phyloP scores from a whole-genome alignment of 192 early-diverging fungal species.

The Coemansia erecta region DNA sequence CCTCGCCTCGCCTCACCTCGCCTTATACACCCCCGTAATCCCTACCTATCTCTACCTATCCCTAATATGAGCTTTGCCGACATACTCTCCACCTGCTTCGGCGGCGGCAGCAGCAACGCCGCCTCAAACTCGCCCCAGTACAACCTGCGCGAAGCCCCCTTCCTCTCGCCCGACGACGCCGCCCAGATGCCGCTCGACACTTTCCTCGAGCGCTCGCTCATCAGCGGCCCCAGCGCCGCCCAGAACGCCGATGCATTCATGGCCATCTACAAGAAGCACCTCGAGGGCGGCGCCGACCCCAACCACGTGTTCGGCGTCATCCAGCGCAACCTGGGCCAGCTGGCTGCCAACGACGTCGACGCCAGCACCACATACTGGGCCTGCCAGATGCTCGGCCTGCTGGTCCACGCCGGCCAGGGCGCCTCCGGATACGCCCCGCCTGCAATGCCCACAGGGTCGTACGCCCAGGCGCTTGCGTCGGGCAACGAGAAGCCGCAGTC shows the following conservation, averaged over 20 bases:
- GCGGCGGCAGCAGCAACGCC: slow-evolving; percentile 11
- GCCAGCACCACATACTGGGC: slow-evolving; percentile 44
- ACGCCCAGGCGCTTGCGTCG: slow-evolving; percentile 29
- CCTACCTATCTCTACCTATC: background rate
- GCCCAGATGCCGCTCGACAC: slow-evolving; percentile 41
- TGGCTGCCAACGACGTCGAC: slow-evolving; percentile 37
- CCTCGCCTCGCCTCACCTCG: too few relatives aligned
- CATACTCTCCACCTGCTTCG: slow-evolving; percentile 36
- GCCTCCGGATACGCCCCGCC: slow-evolving; percentile 31
- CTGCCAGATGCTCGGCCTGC: slow-evolving; percentile 32
- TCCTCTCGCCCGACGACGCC: slow-evolving; percentile 48
- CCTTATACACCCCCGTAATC: background rate
- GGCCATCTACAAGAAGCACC: slow-evolving; percentile 43
- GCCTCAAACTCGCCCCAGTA: background rate
- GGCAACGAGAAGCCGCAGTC: slow-evolving; percentile 27
- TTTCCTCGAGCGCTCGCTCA: slow-evolving; percentile 48
- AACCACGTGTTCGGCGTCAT: slow-evolving; percentile 28
- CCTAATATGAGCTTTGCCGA: slow-evolving; percentile 33
- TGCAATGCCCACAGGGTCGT: slow-evolving; percentile 12
- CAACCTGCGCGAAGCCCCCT: slow-evolving; percentile 31
- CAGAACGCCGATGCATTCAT: slow-evolving; percentile 32
- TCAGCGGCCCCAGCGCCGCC: slow-evolving; percentile 42
- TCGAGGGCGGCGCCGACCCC: slow-evolving; percentile 21
- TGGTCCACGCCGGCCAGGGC: slow-evolving; percentile 3
- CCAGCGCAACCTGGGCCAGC: slow-evolving; percentile 26